Evolutionary conservation across 2,329 filamentous ascomycete species (phyloP), one percentile per base, ranked within the genome.

Genomic region (Anthostomella pinea): DNA sequence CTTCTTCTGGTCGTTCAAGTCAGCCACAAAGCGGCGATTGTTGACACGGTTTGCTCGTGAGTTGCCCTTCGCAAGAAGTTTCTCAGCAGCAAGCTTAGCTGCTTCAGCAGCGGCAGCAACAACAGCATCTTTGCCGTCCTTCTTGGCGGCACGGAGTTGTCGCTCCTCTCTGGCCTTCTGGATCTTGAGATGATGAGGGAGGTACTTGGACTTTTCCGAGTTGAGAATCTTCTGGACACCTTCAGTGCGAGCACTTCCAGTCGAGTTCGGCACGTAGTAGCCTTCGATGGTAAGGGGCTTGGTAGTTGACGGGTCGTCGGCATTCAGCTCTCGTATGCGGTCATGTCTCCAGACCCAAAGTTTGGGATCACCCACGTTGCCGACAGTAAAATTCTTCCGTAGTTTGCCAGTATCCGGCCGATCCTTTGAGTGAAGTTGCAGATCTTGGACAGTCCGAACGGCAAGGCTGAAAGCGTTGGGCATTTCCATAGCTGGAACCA

Each of bases 181-280:
- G 14, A 98, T 88, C 58, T 94, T 95, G 67, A 98, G 93, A 48
- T 95, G 90, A 70, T 98, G 93, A 25, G 93, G 93, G 6, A 98
- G 75, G 59, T 98, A 98, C 59, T 96, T 95, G 18, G 90, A 95
- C 69, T 98, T 98, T 62, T 98, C 93, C 0, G 88, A 87, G 61
- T 98, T 94, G 45, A 95, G 76, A 38, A 98, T 97, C 70, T 91
- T 95, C 70, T 94, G 91, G 54, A 89, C 82, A 18, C 89, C 90
- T 66, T 98, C 90, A 0, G 93, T 96, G 38, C 93, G 80, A 38
- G 93, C 93, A 51, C 81, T 86, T 21, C 93, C 93, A 8, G 88
- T 88, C 1, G 74, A 45, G 49, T 96, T 98, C 0, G 87, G 81
- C 25, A 96, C 87, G 57, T 96, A 97, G 54, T 83, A 83, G 14